Percentiles rank a stretch among this genome's conserved stretches.
phyloP scores from a whole-genome alignment of 2,329 filamentous ascomycete species.

The Phyllosticta capitalensis region DNA sequence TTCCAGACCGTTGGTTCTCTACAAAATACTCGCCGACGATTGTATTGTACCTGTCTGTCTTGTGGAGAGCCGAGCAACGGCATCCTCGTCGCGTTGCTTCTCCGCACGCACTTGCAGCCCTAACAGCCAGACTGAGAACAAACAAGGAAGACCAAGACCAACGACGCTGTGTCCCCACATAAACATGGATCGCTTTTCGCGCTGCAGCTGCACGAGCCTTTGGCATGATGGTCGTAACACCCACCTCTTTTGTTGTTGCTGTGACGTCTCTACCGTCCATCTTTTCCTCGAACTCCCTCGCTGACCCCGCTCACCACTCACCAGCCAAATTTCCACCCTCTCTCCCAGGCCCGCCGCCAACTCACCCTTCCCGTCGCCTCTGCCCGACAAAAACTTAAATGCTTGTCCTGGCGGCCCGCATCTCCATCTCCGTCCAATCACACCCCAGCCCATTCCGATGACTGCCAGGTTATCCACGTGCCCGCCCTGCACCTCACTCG shows the following conservation, averaged over 20 bases:
- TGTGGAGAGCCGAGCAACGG: not conserved
- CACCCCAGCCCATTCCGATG: not conserved
- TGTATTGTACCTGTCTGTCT: too few relatives aligned
- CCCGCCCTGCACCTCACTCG: not conserved
- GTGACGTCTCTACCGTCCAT: not conserved
- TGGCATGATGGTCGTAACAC: not conserved
- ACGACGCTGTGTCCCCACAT: not conserved
- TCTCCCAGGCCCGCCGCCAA: not conserved
- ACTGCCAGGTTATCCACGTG: not conserved
- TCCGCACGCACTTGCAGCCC: not conserved
- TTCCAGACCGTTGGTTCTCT: too few relatives aligned
- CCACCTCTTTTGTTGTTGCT: not conserved
- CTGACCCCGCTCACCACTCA: not conserved
- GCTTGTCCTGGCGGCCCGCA: not conserved
- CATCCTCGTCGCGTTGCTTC: not conserved
- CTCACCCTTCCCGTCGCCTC: not conserved
- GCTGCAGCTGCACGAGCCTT: not conserved
- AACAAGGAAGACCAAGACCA: not conserved
- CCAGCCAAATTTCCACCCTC: not conserved
- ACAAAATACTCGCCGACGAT: too few relatives aligned
- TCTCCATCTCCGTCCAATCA: not conserved
- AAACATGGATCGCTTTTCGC: not conserved
- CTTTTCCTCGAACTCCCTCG: not conserved
- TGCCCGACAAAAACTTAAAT: not conserved
- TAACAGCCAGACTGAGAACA: not conserved